Evolutionary conservation across 208 protist genomes (phyloP).

Genomic region (Trypanosoma theileri): DNA sequence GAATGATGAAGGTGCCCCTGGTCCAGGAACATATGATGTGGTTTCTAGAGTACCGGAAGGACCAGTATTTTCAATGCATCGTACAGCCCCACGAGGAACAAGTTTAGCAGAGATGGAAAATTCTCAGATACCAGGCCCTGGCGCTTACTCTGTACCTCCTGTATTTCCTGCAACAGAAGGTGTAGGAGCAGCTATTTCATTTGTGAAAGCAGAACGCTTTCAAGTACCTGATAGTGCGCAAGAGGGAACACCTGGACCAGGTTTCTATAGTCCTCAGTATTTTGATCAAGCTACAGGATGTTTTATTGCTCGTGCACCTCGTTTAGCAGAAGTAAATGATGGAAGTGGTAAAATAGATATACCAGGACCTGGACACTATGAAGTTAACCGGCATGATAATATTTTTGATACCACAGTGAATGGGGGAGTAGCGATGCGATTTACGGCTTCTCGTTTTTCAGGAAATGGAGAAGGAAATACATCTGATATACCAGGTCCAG

Average conservation of each 20-base stretch:
- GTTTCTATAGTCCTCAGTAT: conserved; percentile 18
- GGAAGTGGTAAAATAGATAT: neutral
- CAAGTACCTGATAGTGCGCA: neutral
- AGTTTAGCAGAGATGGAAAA: conserved; percentile 22
- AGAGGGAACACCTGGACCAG: conserved; percentile 16
- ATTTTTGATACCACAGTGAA: neutral
- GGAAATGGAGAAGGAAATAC: neutral
- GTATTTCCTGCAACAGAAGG: conserved; percentile 21
- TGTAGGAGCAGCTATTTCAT: conserved; percentile 10
- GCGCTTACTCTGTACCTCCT: conserved; percentile 26
- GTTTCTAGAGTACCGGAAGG: neutral
- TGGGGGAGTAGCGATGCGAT: conserved; percentile 27
- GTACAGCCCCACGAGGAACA: conserved; percentile 17
- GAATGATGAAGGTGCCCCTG: conserved; percentile 14
- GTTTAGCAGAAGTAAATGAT: conserved; percentile 18
- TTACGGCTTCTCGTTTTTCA: conserved; percentile 24
- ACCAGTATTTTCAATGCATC: conserved; percentile 14
- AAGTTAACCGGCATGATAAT: neutral
- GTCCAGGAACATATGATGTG: conserved; percentile 38
- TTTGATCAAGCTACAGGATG: neutral
- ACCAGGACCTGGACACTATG: conserved; percentile 27
- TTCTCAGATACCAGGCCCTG: conserved; percentile 23
- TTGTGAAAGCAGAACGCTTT: conserved; percentile 26
- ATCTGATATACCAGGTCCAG: conserved; percentile 26
- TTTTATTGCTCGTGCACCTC: conserved; percentile 29